phyloP scores from a whole-genome alignment of 352 stramenopile species.

The Phytophthora parvispora region DNA sequence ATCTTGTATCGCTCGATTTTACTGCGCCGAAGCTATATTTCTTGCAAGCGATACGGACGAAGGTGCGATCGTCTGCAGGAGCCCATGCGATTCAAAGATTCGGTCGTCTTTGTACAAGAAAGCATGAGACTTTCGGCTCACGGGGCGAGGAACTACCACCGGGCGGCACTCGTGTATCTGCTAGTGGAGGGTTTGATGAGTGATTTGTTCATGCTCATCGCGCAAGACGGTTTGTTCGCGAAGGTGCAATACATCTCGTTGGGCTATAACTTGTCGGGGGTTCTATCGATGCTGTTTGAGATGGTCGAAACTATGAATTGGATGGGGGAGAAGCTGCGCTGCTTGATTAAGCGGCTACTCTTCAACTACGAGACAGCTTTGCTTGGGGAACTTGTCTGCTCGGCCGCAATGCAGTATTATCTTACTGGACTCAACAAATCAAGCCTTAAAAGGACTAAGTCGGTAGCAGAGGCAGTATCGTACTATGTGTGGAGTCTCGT shows the following conservation, averaged over 20 bases:
- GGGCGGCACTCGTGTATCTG: conserved; percentile 25
- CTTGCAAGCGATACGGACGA: conserved; percentile 26
- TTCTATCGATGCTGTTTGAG: conserved; percentile 40
- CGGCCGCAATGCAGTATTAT: conserved; percentile 34
- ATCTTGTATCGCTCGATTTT: conserved; percentile 32
- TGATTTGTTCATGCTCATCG: conserved; percentile 42
- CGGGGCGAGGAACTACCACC: conserved; percentile 35
- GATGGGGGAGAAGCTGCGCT: conserved; percentile 25
- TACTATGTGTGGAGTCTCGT: conserved; percentile 41
- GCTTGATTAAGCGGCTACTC: conserved; percentile 32
- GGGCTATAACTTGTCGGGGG: conserved; percentile 37
- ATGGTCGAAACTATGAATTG: conserved; percentile 34
- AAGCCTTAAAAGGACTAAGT: conserved; percentile 18
- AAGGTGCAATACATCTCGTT: conserved; percentile 46
- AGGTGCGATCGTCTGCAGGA: conserved; percentile 28
- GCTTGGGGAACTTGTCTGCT: conserved; percentile 25
- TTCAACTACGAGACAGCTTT: conserved; percentile 45
- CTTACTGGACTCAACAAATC: conserved; percentile 37
- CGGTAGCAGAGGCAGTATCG: conserved; percentile 25
- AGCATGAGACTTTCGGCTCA: conserved; percentile 35
- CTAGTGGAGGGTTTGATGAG: conserved; percentile 40
- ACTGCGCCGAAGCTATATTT: conserved; percentile 28
- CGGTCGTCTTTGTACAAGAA: conserved; percentile 33
- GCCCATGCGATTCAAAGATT: conserved; percentile 27
- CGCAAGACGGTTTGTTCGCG: conserved; percentile 35